phyloP scores from a whole-genome alignment of 495 filamentous ascomycete species.

The Penicillium egyptiacum region DNA sequence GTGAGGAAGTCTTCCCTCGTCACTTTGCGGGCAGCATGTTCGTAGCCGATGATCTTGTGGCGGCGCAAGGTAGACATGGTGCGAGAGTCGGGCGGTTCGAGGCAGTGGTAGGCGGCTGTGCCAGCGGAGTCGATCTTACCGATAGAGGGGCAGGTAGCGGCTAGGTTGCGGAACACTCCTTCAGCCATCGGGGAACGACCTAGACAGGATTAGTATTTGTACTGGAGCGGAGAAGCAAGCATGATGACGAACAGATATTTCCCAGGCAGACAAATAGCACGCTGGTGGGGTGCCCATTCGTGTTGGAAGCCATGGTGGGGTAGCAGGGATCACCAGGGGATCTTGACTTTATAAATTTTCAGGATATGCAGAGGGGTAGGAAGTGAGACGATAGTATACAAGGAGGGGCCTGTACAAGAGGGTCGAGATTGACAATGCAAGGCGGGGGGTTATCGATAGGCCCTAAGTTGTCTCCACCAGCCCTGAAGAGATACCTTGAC shows the following conservation, averaged over 20 bases:
- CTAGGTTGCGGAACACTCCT: constrained; percentile 78
- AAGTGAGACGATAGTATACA: background rate
- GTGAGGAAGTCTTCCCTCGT: constrained; percentile 67
- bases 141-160: constrained; percentile 59
- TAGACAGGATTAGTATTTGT: constrained; percentile 20
- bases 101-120: constrained; percentile 79
- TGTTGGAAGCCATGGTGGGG: constrained; percentile 22
- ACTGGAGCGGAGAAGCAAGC: constrained; percentile 7
- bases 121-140: constrained; percentile 81
- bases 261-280: constrained; percentile 96
- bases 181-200: constrained; percentile 90
- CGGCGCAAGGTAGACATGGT: constrained; percentile 77
- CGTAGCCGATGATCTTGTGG: constrained; percentile 73
- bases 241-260: constrained; percentile 74
- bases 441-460: constrained; percentile 20
- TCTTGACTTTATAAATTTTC: background rate
- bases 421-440: background rate
- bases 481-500: background rate
- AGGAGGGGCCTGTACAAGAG: background rate
- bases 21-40: constrained; percentile 76
- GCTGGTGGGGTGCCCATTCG: constrained; percentile 51
- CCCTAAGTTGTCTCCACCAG: constrained; percentile 6
- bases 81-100: constrained; percentile 72
- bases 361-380: background rate
- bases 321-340: background rate